These are phyloP conservation scores for Alloascoidea africana DNA, from an alignment of 805 yeast species.

Conservation along the genomic window DNA sequence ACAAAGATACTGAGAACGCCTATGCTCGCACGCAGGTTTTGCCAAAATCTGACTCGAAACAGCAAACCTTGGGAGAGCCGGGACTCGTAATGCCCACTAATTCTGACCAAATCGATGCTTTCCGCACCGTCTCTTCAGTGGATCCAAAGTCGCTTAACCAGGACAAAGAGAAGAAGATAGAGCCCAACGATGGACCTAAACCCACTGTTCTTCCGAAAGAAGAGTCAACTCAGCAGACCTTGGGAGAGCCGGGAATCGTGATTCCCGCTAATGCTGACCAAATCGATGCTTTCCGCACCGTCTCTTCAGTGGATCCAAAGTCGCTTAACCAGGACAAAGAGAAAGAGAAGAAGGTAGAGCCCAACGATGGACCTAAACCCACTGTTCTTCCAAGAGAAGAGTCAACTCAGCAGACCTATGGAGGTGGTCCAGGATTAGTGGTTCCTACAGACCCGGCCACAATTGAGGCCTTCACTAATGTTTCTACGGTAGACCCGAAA, in stretches of 20 bases:
- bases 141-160: conserved; percentile 43
- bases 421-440: conserved; percentile 66
- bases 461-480: conserved; percentile 50
- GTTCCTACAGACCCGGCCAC: conserved; percentile 47
- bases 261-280: conserved; percentile 47
- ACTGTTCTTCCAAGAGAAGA: background rate
- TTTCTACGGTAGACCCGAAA: conserved; percentile 39
- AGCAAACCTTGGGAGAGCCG: conserved; percentile 37
- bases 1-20: background rate
- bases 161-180: conserved; percentile 18
- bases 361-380: background rate
- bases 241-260: conserved; percentile 62
- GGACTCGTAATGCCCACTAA: conserved; percentile 56
- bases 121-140: conserved; percentile 37
- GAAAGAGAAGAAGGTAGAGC: conserved; percentile 11
- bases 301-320: conserved; percentile 39
- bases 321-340: conserved; percentile 31
- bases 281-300: conserved; percentile 50
- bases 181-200: background rate
- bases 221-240: background rate
- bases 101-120: conserved; percentile 51
- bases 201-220: background rate
- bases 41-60: background rate
- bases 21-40: background rate
- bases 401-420: background rate